Conservation (phyloP, 768 basidiomycete species). For the Lactarius hatsudake region DNA sequence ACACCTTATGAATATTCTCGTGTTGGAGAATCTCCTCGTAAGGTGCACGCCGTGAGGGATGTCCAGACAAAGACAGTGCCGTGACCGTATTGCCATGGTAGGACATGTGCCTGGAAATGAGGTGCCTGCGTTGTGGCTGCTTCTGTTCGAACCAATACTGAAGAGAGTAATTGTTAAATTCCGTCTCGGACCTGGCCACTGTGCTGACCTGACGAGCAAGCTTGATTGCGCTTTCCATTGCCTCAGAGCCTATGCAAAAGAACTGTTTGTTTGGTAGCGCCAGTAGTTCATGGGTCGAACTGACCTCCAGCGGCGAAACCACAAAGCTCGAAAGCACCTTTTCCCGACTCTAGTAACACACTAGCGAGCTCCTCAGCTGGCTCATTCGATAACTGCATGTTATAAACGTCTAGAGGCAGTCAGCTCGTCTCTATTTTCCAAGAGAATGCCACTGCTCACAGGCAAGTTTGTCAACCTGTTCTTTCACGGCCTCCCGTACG, state of each 20-base stretch:
- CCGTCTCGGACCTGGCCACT: neutral
- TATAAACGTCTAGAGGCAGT: constrained; percentile 67
- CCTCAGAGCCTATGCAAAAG: constrained; percentile 65
- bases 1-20: constrained; percentile 76
- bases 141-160: constrained; percentile 72
- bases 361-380: constrained; percentile 81
- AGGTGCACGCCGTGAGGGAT: constrained; percentile 63
- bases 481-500: constrained; percentile 71
- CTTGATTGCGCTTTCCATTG: constrained; percentile 84
- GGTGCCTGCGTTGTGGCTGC: constrained; percentile 69
- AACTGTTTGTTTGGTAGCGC: neutral
- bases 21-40: constrained; percentile 65
- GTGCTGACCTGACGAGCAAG: constrained; percentile 64
- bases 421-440: neutral
- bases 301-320: constrained; percentile 77
- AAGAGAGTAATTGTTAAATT: neutral
- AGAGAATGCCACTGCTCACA: constrained; percentile 48
- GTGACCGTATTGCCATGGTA: constrained; percentile 85
- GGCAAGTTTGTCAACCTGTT: constrained; percentile 73
- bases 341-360: constrained; percentile 56
- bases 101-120: constrained; percentile 73
- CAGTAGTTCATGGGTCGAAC: constrained; percentile 20
- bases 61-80: constrained; percentile 64
- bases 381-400: constrained; percentile 78
- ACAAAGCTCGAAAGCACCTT: constrained; percentile 69